Evolutionary conservation across 257 asterid species (phyloP).

Genomic region (Fraxinus quadrangulata): DNA sequence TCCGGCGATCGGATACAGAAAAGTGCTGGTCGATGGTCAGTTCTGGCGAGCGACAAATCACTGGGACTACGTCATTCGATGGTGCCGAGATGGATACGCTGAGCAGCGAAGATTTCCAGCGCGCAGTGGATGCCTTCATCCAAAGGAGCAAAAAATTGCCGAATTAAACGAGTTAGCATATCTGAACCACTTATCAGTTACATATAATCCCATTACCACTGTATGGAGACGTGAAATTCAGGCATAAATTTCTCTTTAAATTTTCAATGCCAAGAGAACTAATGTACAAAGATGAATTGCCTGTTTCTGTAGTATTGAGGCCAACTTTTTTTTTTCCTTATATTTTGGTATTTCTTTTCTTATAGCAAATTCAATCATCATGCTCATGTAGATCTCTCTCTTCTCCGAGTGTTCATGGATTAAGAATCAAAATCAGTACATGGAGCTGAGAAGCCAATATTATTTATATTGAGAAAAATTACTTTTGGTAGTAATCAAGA

Average conservation of each 20-base stretch:
- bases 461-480: too few relatives aligned
- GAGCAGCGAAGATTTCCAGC: slow-evolving; percentile 74
- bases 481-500: too few relatives aligned
- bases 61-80: slow-evolving; percentile 11
- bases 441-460: too few relatives aligned
- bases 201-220: slow-evolving; percentile 10
- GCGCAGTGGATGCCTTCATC: slow-evolving; percentile 64
- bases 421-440: too few relatives aligned
- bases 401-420: neutral
- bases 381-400: neutral
- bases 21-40: slow-evolving; percentile 25
- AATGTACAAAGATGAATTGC: slow-evolving; percentile 33
- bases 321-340: neutral
- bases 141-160: slow-evolving; percentile 40
- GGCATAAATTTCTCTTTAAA: slow-evolving; percentile 9
- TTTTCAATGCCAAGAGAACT: neutral
- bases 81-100: slow-evolving; percentile 52
- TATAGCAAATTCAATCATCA: slow-evolving; percentile 4
- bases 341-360: neutral
- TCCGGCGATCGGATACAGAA: slow-evolving; percentile 65
- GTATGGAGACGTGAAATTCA: neutral
- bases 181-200: slow-evolving; percentile 12
- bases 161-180: slow-evolving; percentile 24
- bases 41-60: slow-evolving; percentile 9
- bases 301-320: slow-evolving; percentile 28